phyloP scores from a whole-genome alignment of 192 early-diverging fungal genomes.

The Entomortierella parvispora region DNA sequence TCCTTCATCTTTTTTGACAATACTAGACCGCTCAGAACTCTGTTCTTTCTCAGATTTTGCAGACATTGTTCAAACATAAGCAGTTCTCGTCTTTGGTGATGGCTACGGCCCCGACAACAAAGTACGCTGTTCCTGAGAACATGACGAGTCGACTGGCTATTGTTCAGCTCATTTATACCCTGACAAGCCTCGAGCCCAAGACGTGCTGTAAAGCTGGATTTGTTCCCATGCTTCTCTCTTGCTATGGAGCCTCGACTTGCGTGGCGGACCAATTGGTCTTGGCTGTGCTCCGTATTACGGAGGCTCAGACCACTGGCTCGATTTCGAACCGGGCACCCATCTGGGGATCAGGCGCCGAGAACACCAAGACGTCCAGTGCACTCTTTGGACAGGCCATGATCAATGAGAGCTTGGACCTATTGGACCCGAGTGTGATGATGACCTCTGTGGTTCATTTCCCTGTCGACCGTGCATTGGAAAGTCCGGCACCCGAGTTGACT shows the following conservation, averaged over 20 bases:
- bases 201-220: slow-evolving; percentile 59
- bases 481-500: not conserved
- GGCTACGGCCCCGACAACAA: slow-evolving; percentile 47
- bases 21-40: slow-evolving; percentile 40
- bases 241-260: slow-evolving; percentile 68
- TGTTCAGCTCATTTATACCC: slow-evolving; percentile 57
- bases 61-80: slow-evolving; percentile 53
- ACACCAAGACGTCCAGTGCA: slow-evolving; percentile 32
- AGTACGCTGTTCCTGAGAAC: slow-evolving; percentile 31
- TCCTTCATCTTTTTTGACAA: not conserved
- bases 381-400: slow-evolving; percentile 55
- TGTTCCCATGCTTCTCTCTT: slow-evolving; percentile 56
- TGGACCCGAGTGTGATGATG: slow-evolving; percentile 75
- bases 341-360: slow-evolving; percentile 66
- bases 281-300: slow-evolving; percentile 65
- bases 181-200: slow-evolving; percentile 62
- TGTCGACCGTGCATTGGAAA: slow-evolving; percentile 50
- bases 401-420: slow-evolving; percentile 65
- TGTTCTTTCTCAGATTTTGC: slow-evolving; percentile 45
- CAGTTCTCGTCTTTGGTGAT: slow-evolving; percentile 46
- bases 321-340: slow-evolving; percentile 65
- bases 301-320: slow-evolving; percentile 63
- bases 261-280: slow-evolving; percentile 66
- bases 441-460: slow-evolving; percentile 66
- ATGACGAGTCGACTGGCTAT: slow-evolving; percentile 56